These are phyloP conservation scores for Retiboletus flavoniger DNA, from an alignment of 1,284 basidiomycete genomes.

Conservation along the genomic window DNA sequence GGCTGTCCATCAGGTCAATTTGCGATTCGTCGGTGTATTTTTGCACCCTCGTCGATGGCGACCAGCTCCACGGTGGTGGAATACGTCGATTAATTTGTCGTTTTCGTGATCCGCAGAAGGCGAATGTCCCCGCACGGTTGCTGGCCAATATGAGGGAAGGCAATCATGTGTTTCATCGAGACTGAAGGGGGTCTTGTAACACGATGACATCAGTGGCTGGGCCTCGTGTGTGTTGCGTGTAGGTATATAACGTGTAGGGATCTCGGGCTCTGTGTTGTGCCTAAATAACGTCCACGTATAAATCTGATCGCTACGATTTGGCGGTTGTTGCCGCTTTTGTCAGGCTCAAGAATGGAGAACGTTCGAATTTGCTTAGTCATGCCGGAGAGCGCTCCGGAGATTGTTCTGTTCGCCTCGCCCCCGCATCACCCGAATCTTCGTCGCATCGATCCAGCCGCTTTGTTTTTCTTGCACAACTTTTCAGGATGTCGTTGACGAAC, in stretches of 20 bases:
- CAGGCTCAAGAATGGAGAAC: background rate
- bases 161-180: background rate
- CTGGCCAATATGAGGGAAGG: background rate
- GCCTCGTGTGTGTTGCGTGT: constrained; percentile 9
- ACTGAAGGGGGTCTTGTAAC: background rate
- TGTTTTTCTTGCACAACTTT: background rate
- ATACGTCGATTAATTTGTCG: constrained; percentile 9
- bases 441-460: constrained; percentile 3
- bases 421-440: constrained; percentile 12
- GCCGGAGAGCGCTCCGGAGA: constrained; percentile 10
- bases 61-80: constrained; percentile 7
- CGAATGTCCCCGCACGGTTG: constrained; percentile 14
- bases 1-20: constrained; percentile 17
- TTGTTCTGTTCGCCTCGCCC: constrained; percentile 11
- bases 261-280: background rate
- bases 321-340: constrained; percentile 2
- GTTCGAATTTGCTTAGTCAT: constrained; percentile 24
- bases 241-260: background rate
- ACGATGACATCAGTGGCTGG: constrained; percentile 3
- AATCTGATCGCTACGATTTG: no score
- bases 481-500: constrained; percentile 11
- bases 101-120: constrained; percentile 5
- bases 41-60: constrained; percentile 4
- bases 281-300: no score
- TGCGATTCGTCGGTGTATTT: constrained; percentile 28